Conservation (phyloP, 257 asterid genomes). For the Przewalskia tangutica region DNA sequence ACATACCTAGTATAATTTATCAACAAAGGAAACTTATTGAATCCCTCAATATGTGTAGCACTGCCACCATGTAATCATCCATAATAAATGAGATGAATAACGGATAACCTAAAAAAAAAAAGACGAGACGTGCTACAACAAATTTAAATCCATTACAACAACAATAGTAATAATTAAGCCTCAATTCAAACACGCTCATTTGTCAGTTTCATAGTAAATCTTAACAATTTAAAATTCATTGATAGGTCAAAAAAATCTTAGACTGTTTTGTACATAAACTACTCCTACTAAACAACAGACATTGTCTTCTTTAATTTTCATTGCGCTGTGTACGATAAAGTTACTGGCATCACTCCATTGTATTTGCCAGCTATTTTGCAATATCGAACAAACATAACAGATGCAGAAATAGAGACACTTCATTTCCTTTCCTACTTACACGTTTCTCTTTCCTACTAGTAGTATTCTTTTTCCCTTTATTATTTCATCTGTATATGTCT, state of each 20-base stretch:
- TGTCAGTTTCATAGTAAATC: no score
- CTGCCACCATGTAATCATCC: no score
- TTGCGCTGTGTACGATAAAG: constrained; percentile 13
- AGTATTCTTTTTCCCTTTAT: not conserved
- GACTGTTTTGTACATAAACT: not conserved
- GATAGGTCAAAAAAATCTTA: not conserved
- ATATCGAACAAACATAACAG: not conserved
- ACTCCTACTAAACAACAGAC: not conserved
- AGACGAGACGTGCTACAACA: no score
- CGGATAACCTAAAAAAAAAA: no score
- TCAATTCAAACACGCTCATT: no score
- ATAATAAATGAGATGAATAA: no score
- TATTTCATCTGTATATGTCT: not conserved
- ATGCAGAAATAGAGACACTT: not conserved
- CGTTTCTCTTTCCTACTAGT: not conserved
- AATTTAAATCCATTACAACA: no score
- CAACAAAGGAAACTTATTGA: no score
- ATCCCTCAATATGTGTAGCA: no score
- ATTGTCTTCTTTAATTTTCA: not conserved
- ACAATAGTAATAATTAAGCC: no score
- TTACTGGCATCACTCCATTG: not conserved
- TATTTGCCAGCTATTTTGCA: constrained; percentile 5
- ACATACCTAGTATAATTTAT: no score
- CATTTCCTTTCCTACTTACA: not conserved
- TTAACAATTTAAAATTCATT: no score